Evolutionary conservation across 305 asterid genomes (phyloP), one percentile per base, ranked within the genome.

Genomic region (Fraxinus albicans): DNA sequence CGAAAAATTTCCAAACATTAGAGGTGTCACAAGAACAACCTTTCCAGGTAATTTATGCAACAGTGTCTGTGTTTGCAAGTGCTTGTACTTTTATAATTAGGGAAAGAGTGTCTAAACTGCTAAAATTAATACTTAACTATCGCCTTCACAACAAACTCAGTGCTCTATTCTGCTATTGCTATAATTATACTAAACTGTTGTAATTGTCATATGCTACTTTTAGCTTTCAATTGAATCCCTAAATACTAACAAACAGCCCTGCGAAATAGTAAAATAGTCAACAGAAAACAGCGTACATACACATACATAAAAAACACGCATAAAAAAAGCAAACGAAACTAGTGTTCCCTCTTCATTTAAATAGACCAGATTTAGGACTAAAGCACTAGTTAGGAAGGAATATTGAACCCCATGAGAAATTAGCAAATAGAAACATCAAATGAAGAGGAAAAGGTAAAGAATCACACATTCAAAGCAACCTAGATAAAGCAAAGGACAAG

Each of bases 401-500:
- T 36, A 53, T 47, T 58, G 58, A 73, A 74, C 82, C 67, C 63
- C 75, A 38, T 6, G 15, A 33, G 76, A 80, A 74, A 38, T 38
- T 74, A 55, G 72, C 21, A 21, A 58, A 19, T 2, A 58, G 29
- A 58, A 58, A 60, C 33, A 55, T 50, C 60, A 35, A 36, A 58
- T 83, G 44, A 17, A 76, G 72, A 81, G 73, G 42, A 38, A 76
- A 50, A 82, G 7, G n/a, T 23, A 69, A 78, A 6, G 77, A 60
- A 40, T 36, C 36, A 47, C 29, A 65, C 63, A 27, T 79, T n/a
- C 15, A 69, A 31, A 67, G 27, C 21, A 85, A 79, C 73, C 70
- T 69, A 40, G 25, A 36, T n/a, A 72, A 69, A 58, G 75, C 86
- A 77, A 29, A 73, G 83, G 63, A 35, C 12, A 72, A 60, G 79